Evolutionary conservation across 345 rosid species (phyloP).

Genomic region (Dimocarpus longan): DNA sequence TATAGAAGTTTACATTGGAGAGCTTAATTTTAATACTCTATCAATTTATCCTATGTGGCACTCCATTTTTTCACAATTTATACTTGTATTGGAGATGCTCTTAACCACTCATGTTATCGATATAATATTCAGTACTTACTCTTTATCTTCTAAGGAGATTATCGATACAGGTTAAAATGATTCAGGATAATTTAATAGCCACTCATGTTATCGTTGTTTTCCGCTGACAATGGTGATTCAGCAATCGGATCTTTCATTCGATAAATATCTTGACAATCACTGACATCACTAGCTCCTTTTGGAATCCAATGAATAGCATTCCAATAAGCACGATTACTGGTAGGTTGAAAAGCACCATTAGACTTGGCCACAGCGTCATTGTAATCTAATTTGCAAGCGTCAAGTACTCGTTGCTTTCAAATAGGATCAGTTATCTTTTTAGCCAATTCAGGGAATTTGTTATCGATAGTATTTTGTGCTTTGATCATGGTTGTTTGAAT

Average conservation of each 20-base stretch:
- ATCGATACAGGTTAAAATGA: neutral
- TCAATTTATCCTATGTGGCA: no score
- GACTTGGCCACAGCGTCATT: neutral
- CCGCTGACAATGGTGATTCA: neutral
- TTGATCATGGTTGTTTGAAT: neutral
- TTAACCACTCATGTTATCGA: no score
- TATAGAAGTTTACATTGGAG: no score
- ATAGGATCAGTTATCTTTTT: neutral
- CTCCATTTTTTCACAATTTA: no score
- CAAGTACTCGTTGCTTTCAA: neutral
- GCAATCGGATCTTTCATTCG: neutral
- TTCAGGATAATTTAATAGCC: neutral
- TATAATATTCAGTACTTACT: no score
- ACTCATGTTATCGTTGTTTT: neutral
- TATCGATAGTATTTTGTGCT: neutral
- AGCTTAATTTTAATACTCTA: no score
- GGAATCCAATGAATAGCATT: neutral
- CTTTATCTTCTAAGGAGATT: neutral
- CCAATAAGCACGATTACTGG: neutral
- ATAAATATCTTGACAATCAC: neutral
- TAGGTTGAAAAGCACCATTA: neutral
- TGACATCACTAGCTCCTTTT: neutral
- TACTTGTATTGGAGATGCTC: no score
- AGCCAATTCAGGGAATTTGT: neutral
- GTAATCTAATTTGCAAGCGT: neutral